Evolutionary conservation across 129 eudicot species (phyloP), one percentile per base, ranked within the genome.

Genomic region (Helichrysum umbraculigerum): DNA sequence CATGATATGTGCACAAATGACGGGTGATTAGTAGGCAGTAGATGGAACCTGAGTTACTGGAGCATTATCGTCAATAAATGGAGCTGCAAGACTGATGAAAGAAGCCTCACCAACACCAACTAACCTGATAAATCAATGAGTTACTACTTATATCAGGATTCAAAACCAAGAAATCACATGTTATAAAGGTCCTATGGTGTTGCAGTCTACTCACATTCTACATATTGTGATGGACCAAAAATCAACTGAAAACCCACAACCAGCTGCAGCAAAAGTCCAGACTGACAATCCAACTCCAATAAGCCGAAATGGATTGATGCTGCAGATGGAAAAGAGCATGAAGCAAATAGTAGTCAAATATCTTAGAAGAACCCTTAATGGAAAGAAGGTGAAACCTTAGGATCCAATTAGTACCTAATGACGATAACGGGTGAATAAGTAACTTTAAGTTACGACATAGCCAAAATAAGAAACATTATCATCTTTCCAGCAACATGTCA

Each of bases 61-160:
- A 74, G 98, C 97, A 79, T 89, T 87, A 82, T 94, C 98, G 61
- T 94, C 98, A 71, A 94, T 94, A 76, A 94, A 94, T 39, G 98
- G 98, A 74, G 98, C 97, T 70, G 98, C 98, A 84, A 93, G 98
- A 84, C 98, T 90, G 63, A 94, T 84, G 70, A 94, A 94, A 81
- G 97, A 94, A 66, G 98, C 97, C 91, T 94, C 97, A 33, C 98
- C 98, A 32, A 94, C 98, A 85, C 98, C 98, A 68, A 94, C 98
- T 57, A 94, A 80, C 98, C 97, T 93, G 83, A 70, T 51, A 68
- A n/a, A 16, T 34, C n/a, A 65, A 66, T 20, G 33, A 61, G 35
- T 56, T 12, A 47, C 54, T 1, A 12, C 17, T 44, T 8, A 30
- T 54, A 5, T 56, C n/a, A 78, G 17, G 14, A 7, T 25, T 17